A percentile compares a stretch with the other conserved stretches of the same genome.
These are phyloP conservation scores for Selenicereus undatus DNA, from an alignment of 148 eudicot genomes.

Conservation along the genomic window DNA sequence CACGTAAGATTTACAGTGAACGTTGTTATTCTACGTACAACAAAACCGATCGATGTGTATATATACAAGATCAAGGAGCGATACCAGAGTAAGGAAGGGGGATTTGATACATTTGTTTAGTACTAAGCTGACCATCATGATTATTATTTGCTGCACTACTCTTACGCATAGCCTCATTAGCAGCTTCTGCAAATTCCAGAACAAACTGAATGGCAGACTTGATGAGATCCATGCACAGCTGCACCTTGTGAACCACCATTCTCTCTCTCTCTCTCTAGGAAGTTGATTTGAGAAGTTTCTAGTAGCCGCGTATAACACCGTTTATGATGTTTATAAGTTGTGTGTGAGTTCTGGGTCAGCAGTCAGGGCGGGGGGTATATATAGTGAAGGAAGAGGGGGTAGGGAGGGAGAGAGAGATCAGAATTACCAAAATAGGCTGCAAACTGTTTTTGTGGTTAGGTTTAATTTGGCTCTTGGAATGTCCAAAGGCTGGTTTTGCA, in stretches of 20 bases:
- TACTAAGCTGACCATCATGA: background rate
- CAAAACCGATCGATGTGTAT: background rate
- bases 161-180: constrained; percentile 21
- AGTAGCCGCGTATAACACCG: constrained; percentile 7
- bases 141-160: constrained; percentile 12
- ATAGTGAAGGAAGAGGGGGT: background rate
- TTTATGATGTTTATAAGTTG: background rate
- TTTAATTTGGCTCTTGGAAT: constrained; percentile 8
- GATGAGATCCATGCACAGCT: constrained; percentile 34
- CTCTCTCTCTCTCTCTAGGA: background rate
- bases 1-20: background rate
- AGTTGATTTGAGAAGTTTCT: background rate
- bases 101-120: constrained; percentile 20
- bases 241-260: constrained; percentile 25
- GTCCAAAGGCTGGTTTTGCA: constrained; percentile 19
- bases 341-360: background rate
- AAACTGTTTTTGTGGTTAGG: background rate
- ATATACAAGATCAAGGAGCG: constrained; percentile 13
- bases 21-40: background rate
- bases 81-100: constrained; percentile 29
- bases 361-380: background rate
- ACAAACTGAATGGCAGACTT: constrained; percentile 34
- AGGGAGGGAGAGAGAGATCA: background rate
- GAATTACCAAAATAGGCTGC: background rate
- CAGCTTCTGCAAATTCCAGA: constrained; percentile 31